Base-by-base conservation (phyloP, 192 early-diverging fungal genomes). In the Diversispora eburnea region DNA sequence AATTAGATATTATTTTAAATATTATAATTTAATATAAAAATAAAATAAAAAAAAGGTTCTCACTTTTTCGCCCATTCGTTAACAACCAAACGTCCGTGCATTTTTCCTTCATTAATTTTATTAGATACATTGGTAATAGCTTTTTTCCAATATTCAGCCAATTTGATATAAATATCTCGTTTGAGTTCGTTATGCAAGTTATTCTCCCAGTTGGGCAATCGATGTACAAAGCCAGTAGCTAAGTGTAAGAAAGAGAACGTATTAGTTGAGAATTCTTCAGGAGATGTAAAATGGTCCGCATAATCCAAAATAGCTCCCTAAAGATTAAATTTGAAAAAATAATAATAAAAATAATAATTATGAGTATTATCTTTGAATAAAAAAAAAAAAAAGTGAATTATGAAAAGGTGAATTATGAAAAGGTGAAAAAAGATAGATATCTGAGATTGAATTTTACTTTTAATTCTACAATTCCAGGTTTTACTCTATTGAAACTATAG, bases 401-500 rank as follows among this genome's bases (percentile, higher is more conserved):
- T 49, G 12, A 49, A 9, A 49, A 9, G 6, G 12, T 19, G 20
- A 25, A 15, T 55, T 63, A 20, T 25, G 17, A 3, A 83, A 80
- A 57, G 74, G 68, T 19, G 78, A 81, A 67, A 79, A 78, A 54
- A 84, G 77, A 5, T 33, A 33, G 0, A 1, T 33, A 33, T 33
- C 2, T 33, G 75, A 22, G 19, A 45, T 39, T 12, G 19, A 68
- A 55, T 10, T 6, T 56, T 81, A 85, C 88, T 22, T 83, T 78
- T 20, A 96, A 82, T 67, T 97, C 93, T 3, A 84, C 79, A 22
- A 98, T 78, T 8, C 83, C 81, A 54, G 90, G 88, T 72, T 87
- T 84, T 55, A 97, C 93, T 67, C 97, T 85, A 77, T 92, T 89
- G 81, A 89, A 97, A 6, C 93, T 88, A 80, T 99, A 99, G 79